Evolutionary conservation across 2,329 filamentous ascomycete genomes (phyloP).

Genomic region (Harringtonia lauricola): DNA sequence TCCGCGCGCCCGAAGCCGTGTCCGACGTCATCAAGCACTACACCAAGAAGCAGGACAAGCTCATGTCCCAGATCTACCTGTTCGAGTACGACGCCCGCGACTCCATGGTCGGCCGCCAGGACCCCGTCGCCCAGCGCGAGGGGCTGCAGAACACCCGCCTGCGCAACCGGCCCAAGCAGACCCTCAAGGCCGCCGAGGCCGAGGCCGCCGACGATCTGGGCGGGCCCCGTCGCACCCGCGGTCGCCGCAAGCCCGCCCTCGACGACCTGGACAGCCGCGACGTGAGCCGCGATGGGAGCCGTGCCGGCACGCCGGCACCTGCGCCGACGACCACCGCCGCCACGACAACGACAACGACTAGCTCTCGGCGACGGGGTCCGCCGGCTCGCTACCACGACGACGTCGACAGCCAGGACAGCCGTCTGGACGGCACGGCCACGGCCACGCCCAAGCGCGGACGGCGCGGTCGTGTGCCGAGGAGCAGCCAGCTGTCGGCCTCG

Average conservation of each 20-base stretch:
- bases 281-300: conserved; percentile 35
- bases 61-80: conserved; percentile 48
- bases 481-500: conserved; percentile 12
- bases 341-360: not conserved
- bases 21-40: conserved; percentile 35
- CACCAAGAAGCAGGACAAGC: conserved; percentile 37
- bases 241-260: conserved; percentile 41
- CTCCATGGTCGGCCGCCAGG: conserved; percentile 46
- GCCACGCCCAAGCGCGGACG: conserved; percentile 8
- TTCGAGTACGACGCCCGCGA: conserved; percentile 51
- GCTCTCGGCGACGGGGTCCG: not conserved
- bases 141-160: conserved; percentile 43
- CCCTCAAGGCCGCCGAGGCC: conserved; percentile 46
- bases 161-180: conserved; percentile 45
- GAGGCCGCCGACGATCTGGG: conserved; percentile 27
- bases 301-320: conserved; percentile 35
- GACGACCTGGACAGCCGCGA: conserved; percentile 40
- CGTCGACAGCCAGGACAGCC: not conserved
- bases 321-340: not conserved
- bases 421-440: too few relatives aligned
- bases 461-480: conserved; percentile 8
- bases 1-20: conserved; percentile 32
- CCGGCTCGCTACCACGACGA: not conserved
- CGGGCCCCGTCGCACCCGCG: conserved; percentile 37
- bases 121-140: conserved; percentile 44